Evolutionary conservation across 768 basidiomycete genomes (phyloP), one percentile per base, ranked within the genome.

Genomic region (Tremella yokohamensis): DNA sequence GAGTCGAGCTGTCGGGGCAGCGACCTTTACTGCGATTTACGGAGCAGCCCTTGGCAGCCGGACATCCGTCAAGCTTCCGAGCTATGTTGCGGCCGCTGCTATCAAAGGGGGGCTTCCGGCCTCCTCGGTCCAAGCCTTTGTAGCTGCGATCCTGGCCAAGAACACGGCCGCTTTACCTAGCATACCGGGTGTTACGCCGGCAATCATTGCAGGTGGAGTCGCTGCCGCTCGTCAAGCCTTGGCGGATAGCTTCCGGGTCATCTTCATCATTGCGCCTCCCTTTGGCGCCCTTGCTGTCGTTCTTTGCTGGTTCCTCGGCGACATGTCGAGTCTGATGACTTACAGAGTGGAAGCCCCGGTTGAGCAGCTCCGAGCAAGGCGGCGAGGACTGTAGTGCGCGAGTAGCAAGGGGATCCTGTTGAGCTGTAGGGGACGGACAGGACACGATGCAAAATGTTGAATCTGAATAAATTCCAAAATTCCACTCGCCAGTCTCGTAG

Each of bases 201-300:
- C 18, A 18, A 45, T 45, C 42, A 45, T 45, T 22, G 42, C n/a
- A 6, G 42, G 18, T 4, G 42, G 42, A 45, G 15, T 45, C 22
- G 42, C 42, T 8, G 42, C 42, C 22, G 18, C 15, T 18, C n/a
- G 22, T 16, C 42, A 45, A 45, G 42, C 42, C 15, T 22, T 45
- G 18, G 42, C 42, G 18, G 42, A 45, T 45, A 45, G 42, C 22
- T 45, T 45, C 42, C n/a, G 42, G 4, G 22, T 45, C 4, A 45
- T 45, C 22, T 45, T 18, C 42, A 45, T 45, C 42, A 45, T 45
- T 16, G 42, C 42, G 42, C 18, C 22, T 18, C 42, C 42, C 6
- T 45, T 45, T 45, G 42, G 42, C 42, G 42, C 15, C 22, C 42
- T 45, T 18, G 42, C 42, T 45, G n/a, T 18, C 42, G 15, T 45